A percentile compares a stretch with the other conserved stretches of the same genome.
These are phyloP conservation scores for Fusarium caatingaense DNA, from an alignment of 2,329 filamentous ascomycete species.

Conservation along the genomic window DNA sequence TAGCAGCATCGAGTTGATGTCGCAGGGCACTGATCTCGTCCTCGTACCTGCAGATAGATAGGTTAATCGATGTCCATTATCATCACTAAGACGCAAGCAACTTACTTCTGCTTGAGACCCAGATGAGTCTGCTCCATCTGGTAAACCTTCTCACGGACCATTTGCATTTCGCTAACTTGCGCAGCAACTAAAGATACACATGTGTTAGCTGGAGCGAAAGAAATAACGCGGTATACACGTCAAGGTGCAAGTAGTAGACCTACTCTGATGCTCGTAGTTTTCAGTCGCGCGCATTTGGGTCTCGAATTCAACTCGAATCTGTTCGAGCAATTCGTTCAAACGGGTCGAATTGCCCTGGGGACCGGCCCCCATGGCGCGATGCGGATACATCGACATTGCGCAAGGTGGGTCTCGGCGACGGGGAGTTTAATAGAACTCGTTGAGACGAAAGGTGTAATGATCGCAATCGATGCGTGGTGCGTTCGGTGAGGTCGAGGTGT, in stretches of 20 bases:
- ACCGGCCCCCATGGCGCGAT: constrained; percentile 82
- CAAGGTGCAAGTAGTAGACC: constrained; percentile 55
- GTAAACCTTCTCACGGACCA: constrained; percentile 93
- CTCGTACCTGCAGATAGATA: constrained; percentile 78
- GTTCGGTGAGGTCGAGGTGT: constrained; percentile 24
- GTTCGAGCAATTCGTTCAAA: constrained; percentile 90
- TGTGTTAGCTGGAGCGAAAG: constrained; percentile 38
- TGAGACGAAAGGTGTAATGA: constrained; percentile 13
- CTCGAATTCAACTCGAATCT: constrained; percentile 91
- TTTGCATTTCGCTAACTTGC: constrained; percentile 94
- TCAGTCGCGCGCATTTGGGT: constrained; percentile 82
- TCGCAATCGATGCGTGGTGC: constrained; percentile 19
- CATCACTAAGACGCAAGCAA: constrained; percentile 22
- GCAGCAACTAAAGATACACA: constrained; percentile 73
- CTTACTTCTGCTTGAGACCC: constrained; percentile 90
- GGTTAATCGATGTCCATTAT: constrained; percentile 7
- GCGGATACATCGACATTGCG: constrained; percentile 85
- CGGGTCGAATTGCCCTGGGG: constrained; percentile 71
- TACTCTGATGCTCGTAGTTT: constrained; percentile 94
- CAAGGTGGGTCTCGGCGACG: constrained; percentile 36
- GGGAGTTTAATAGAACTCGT: constrained; percentile 27
- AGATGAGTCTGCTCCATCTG: constrained; percentile 91
- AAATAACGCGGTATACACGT: constrained; percentile 18
- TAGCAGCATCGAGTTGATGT: constrained; percentile 84
- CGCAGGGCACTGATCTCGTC: constrained; percentile 88